Conservation (phyloP, 805 yeast species). For the Grigorovia transvaalensis region DNA sequence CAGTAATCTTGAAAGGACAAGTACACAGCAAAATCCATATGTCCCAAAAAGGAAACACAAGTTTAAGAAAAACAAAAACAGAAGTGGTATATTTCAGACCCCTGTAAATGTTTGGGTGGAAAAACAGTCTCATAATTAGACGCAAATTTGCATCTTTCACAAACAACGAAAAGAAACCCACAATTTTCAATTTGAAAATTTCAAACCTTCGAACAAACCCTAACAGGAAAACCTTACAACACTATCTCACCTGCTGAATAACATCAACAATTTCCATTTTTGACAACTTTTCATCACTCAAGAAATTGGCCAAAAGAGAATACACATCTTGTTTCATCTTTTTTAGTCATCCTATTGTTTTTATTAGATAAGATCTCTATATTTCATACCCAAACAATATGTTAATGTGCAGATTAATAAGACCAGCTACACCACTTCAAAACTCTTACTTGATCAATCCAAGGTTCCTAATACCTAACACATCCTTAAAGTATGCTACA, state of each 20-base stretch:
- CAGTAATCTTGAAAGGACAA: background rate
- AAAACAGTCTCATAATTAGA: background rate
- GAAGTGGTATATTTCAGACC: background rate
- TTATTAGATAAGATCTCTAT: too few species aligned
- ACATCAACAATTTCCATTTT: too few species aligned
- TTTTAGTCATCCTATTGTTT: too few species aligned
- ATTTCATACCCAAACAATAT: background rate
- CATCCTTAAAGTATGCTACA: background rate
- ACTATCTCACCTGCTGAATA: too few species aligned
- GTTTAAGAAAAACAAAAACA: background rate
- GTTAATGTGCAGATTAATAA: conserved; percentile 1
- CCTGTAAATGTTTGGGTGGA: background rate
- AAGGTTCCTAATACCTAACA: background rate
- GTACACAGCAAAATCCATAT: background rate
- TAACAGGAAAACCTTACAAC: too few species aligned
- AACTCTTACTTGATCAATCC: background rate
- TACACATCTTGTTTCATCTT: too few species aligned
- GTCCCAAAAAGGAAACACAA: background rate
- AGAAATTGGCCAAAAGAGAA: too few species aligned
- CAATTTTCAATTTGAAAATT: too few species aligned
- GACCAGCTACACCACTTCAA: background rate
- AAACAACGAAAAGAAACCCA: too few species aligned
- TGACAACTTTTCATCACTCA: too few species aligned
- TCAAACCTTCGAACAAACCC: too few species aligned
- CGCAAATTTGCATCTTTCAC: too few species aligned